Conservation (phyloP, 2,329 filamentous ascomycete species). For the Aureobasidium vineae region DNA sequence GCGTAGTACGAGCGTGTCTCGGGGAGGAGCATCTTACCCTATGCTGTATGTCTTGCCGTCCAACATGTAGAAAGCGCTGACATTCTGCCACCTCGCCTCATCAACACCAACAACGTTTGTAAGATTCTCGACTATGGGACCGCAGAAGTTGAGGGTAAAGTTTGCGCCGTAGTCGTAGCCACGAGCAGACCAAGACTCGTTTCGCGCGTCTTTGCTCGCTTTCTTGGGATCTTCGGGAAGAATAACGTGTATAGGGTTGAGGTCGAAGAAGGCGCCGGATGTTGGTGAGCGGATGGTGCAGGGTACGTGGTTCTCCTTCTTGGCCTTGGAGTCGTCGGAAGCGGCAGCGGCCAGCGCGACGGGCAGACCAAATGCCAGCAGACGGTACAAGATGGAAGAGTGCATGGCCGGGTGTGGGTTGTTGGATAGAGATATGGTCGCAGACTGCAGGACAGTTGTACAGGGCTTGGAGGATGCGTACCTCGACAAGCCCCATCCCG, state of each 20-base stretch:
- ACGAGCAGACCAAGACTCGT: slow-evolving; percentile 61
- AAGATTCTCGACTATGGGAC: slow-evolving; percentile 63
- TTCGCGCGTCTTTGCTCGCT: slow-evolving; percentile 53
- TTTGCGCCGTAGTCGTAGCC: slow-evolving; percentile 77
- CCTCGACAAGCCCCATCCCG: slow-evolving; percentile 11
- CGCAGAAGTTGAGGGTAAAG: slow-evolving; percentile 82
- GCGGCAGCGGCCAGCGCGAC: slow-evolving; percentile 41
- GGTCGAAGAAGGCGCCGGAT: slow-evolving; percentile 63
- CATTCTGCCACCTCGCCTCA: slow-evolving; percentile 63
- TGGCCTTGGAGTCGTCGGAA: slow-evolving; percentile 33
- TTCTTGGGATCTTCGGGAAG: slow-evolving; percentile 46
- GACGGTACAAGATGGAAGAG: slow-evolving; percentile 36
- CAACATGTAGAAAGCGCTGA: slow-evolving; percentile 73
- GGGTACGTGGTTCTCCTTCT: slow-evolving; percentile 49
- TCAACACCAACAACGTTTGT: slow-evolving; percentile 57
- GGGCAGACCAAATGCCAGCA: slow-evolving; percentile 38
- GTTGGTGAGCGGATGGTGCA: slow-evolving; percentile 63
- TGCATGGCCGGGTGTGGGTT: not conserved
- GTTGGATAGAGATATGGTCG: not conserved
- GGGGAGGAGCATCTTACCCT: slow-evolving; percentile 54
- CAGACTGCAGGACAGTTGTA: slow-evolving; percentile 14
- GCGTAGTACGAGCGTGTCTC: not conserved
- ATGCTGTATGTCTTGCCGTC: slow-evolving; percentile 69
- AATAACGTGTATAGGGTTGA: slow-evolving; percentile 56
- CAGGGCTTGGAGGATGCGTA: slow-evolving; percentile 1